Evolutionary conservation across 2,329 filamentous ascomycete genomes (phyloP), one percentile per base, ranked within the genome.

Genomic region (Ophiocordyceps camponoti-saundersi): DNA sequence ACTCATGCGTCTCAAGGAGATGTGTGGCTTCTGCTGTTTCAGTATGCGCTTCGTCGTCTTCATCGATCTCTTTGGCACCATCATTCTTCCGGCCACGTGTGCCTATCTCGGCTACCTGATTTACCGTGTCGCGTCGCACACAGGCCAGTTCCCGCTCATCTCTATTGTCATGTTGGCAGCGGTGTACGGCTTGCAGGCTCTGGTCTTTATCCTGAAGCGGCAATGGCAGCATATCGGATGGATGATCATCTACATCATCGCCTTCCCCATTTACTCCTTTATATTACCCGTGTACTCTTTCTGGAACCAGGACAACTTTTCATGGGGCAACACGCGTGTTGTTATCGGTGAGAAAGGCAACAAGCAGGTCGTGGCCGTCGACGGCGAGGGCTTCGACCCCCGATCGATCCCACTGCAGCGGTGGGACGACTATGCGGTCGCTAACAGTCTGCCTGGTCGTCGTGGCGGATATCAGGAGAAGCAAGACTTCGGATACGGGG

Each of bases 161-260:
- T 81, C 92, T 1, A 94, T 98, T 61, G 77, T 98, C 59, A 72
- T 98, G 44, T 75, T 98, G 11, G 92, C 78, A 57, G 90, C 85
- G n/a, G 92, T 98, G 56, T 98, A 96, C 62, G 92, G 92, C 78
- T 69, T 98, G 16, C 92, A 98, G 59, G 90, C 85, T 42, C 80
- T 96, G 59, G 95, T 98, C 63, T 98, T 98, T 70, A 95, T 96
- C 57, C 60, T 95, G 48, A 84, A 87, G 49, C 84, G 90, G 57
- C 95, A 95, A 69, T 98, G 92, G 92, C 90, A 98, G 63, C 96
- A 96, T 89, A 83, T 98, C 55, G 92, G 90, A 34, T 98, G 92
- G 92, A 95, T 98, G 88, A 72, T 98, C 55, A 79, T 98, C 52
- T 98, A 98, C 65, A 77, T 98, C 49, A 52, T 92, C 26, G 90